Percentiles rank a stretch among this genome's conserved stretches.
phyloP scores from a whole-genome alignment of 305 asterid species.

The Plantago lanceolata region DNA sequence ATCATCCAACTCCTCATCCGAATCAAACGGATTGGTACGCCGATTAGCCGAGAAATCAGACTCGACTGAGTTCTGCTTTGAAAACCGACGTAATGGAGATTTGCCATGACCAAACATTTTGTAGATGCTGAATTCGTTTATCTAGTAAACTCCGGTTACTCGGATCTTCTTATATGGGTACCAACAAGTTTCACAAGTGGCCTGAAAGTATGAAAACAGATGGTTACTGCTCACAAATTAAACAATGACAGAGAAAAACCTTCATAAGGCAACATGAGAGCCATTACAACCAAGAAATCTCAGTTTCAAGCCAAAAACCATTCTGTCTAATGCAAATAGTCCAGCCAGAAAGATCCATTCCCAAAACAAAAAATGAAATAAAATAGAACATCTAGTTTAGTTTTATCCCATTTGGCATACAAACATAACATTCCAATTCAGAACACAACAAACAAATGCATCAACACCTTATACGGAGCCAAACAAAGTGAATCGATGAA shows the following conservation, averaged over 20 bases:
- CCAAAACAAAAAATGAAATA: not conserved
- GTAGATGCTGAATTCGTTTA: slow-evolving; percentile 15
- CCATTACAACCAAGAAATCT: too few relatives aligned
- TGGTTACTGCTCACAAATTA: not conserved
- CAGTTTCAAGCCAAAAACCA: too few relatives aligned
- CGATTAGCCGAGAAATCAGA: slow-evolving; percentile 17
- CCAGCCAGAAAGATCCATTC: not conserved
- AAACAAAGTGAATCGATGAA: not conserved
- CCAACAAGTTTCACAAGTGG: slow-evolving; percentile 13
- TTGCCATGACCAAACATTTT: slow-evolving; percentile 63
- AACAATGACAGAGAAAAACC: not conserved
- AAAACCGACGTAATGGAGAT: slow-evolving; percentile 43
- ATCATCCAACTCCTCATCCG: slow-evolving; percentile 51
- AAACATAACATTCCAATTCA: not conserved
- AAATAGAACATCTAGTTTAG: not conserved
- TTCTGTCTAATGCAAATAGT: too few relatives aligned
- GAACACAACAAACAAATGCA: not conserved
- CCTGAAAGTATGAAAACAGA: slow-evolving; percentile 27
- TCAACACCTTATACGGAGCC: not conserved
- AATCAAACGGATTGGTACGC: not conserved
- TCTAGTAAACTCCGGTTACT: slow-evolving; percentile 16
- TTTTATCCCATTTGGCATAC: not conserved
- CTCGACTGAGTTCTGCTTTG: slow-evolving; percentile 41
- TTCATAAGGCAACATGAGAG: not conserved
- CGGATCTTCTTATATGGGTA: slow-evolving; percentile 7